These are phyloP conservation scores for Ceriops zippeliana DNA, from an alignment of 345 rosid genomes.

Conservation along the genomic window DNA sequence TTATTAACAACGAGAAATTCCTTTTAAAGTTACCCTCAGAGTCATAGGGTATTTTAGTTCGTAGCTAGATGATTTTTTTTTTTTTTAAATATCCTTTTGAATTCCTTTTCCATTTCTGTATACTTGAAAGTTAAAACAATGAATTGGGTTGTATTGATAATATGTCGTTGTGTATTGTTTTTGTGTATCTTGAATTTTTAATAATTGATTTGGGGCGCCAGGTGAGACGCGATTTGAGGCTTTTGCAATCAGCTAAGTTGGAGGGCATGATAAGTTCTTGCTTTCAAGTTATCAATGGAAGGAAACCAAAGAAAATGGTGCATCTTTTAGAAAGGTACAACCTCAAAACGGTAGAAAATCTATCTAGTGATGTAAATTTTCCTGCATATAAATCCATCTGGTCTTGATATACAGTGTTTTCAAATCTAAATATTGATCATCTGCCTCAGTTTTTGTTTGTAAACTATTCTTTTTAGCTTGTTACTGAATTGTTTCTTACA, in stretches of 20 bases:
- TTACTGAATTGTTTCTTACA: conserved; percentile 12
- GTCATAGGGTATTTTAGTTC: not conserved
- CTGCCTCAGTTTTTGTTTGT: not conserved
- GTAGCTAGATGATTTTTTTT: not conserved
- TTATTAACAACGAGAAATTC: not conserved
- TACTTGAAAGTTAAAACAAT: not conserved
- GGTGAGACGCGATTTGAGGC: conserved; percentile 89
- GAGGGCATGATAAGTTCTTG: conserved; percentile 57
- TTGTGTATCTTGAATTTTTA: not conserved
- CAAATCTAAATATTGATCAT: no score
- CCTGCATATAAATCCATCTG: not conserved
- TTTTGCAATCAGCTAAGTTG: conserved; percentile 61
- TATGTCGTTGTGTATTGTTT: not conserved
- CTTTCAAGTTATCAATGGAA: conserved; percentile 60
- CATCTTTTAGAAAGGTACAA: conserved; percentile 73
- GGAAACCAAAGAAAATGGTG: conserved; percentile 60
- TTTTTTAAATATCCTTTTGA: not conserved
- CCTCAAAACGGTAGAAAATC: not conserved
- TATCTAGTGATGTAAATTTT: not conserved
- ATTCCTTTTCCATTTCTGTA: not conserved
- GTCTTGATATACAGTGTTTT: not conserved
- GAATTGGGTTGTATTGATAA: not conserved
- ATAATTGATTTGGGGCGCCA: conserved; percentile 16
- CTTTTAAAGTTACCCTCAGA: not conserved
- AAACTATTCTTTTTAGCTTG: not conserved